phyloP scores from a whole-genome alignment of 2,329 filamentous ascomycete genomes.

The Huntiella omanensis region DNA sequence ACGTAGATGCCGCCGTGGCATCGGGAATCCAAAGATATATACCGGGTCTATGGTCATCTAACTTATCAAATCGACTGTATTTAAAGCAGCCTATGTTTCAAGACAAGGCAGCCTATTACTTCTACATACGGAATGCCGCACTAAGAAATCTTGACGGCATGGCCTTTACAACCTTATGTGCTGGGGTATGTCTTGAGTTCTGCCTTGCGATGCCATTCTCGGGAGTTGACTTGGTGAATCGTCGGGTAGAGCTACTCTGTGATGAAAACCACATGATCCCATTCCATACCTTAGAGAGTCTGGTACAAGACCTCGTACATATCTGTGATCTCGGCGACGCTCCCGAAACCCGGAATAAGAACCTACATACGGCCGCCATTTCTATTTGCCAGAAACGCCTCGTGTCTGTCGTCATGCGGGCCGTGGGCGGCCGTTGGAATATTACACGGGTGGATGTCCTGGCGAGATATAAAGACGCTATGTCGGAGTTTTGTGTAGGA shows the following conservation, averaged over 20 bases:
- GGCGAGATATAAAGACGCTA: conserved; percentile 1
- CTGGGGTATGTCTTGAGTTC: background rate
- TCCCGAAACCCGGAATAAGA: background rate
- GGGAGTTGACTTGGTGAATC: background rate
- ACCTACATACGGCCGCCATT: background rate
- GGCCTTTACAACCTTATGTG: background rate
- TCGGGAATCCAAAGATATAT: conserved; percentile 3
- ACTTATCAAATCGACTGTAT: background rate
- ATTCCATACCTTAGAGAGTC: background rate
- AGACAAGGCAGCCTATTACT: conserved; percentile 1
- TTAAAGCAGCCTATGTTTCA: background rate
- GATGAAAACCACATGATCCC: background rate
- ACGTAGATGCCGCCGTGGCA: conserved; percentile 2
- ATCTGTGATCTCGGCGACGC: background rate
- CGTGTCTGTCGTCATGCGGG: background rate
- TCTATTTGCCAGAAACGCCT: conserved; percentile 1
- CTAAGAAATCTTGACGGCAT: background rate
- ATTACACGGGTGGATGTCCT: background rate
- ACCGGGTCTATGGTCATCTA: background rate
- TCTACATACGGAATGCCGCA: background rate
- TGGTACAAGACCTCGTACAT: background rate
- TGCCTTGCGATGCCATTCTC: background rate
- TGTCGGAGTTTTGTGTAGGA: conserved; percentile 3
- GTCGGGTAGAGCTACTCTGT: background rate
- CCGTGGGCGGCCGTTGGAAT: background rate